These are phyloP conservation scores for Pseudogymnoascus sp. DNA, from an alignment of 2,329 filamentous ascomycete species.

Conservation along the genomic window DNA sequence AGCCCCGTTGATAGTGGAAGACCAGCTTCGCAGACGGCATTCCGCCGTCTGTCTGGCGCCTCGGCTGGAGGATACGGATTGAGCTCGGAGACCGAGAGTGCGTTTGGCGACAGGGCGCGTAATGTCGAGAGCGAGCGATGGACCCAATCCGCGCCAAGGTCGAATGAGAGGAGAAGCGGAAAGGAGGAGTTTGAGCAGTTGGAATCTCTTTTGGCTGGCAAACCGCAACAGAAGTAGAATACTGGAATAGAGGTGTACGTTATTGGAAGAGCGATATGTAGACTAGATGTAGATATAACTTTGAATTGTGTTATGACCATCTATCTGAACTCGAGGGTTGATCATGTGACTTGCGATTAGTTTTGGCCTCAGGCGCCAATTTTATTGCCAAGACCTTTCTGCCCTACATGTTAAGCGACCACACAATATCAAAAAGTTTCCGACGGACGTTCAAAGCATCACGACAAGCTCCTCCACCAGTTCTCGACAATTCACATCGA, in stretches of 20 bases:
- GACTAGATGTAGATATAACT: slow-evolving; percentile 8
- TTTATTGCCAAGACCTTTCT: not conserved
- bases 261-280: slow-evolving; percentile 2
- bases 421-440: slow-evolving; percentile 9
- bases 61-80: not conserved
- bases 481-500: slow-evolving; percentile 18
- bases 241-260: not conserved
- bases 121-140: not conserved
- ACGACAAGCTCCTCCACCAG: slow-evolving; percentile 9
- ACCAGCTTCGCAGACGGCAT: not conserved
- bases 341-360: not conserved
- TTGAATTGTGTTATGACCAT: slow-evolving; percentile 1
- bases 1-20: slow-evolving; percentile 4
- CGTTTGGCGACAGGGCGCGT: not conserved
- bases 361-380: not conserved
- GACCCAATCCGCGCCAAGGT: not conserved
- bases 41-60: not conserved
- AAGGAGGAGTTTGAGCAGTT: slow-evolving; percentile 5
- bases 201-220: slow-evolving; percentile 1
- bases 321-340: not conserved
- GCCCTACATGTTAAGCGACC: slow-evolving; percentile 5
- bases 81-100: not conserved
- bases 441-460: not conserved
- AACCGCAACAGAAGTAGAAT: slow-evolving; percentile 1
- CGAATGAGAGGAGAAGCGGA: not conserved